A percentile compares a stretch with the other conserved stretches of the same genome.
Conservation (phyloP, 2,329 filamentous ascomycete species). For the Apiospora rasikravindrae region DNA sequence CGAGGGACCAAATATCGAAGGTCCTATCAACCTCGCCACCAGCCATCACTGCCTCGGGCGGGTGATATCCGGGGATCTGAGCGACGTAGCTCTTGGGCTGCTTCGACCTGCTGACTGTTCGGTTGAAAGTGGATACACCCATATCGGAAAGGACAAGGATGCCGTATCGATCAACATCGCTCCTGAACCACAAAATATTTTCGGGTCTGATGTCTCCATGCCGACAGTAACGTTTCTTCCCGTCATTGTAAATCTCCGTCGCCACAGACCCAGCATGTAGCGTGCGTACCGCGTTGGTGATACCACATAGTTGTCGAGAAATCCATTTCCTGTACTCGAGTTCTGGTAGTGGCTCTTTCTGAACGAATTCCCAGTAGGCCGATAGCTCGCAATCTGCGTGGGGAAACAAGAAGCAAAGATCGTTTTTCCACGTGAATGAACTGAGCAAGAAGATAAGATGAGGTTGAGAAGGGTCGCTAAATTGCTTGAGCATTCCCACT, state of each 20-base stretch:
- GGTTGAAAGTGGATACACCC: conserved; percentile 24
- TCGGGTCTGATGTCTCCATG: conserved; percentile 36
- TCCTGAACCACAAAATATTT: conserved; percentile 27
- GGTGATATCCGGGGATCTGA: conserved; percentile 20
- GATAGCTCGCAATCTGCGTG: conserved; percentile 33
- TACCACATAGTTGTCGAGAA: conserved; percentile 18
- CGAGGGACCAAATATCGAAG: background rate
- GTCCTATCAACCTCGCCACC: background rate
- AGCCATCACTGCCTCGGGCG: conserved; percentile 25
- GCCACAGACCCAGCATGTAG: conserved; percentile 26
- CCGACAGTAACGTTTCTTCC: conserved; percentile 25
- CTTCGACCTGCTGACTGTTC: conserved; percentile 24
- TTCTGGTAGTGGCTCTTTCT: background rate
- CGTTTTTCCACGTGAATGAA: conserved; percentile 26
- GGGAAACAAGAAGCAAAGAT: conserved; percentile 35
- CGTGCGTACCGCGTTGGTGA: conserved; percentile 23
- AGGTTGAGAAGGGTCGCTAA: conserved; percentile 7
- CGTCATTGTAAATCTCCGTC: background rate
- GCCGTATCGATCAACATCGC: background rate
- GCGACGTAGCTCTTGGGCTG: conserved; percentile 5
- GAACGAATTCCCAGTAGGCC: conserved; percentile 25
- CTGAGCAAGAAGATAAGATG: conserved; percentile 33
- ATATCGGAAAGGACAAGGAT: conserved; percentile 27
- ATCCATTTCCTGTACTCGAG: conserved; percentile 22
- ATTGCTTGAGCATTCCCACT: background rate